phyloP scores from a whole-genome alignment of 139 green algal species.

The Auxenochlorella protothecoides region DNA sequence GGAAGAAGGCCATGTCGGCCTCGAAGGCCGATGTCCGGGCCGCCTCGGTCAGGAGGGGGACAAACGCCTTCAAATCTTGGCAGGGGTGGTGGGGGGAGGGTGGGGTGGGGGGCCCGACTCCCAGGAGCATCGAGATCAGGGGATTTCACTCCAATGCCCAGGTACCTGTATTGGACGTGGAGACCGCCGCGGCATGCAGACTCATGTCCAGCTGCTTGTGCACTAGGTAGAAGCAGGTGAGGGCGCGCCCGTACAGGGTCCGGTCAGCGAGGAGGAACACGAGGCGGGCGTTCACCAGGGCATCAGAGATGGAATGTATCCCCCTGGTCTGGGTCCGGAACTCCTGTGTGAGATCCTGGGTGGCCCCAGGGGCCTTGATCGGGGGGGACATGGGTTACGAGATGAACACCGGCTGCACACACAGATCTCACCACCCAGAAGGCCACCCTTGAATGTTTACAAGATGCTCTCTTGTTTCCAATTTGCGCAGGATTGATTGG shows the following conservation, averaged over 20 bases:
- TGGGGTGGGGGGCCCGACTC: background rate
- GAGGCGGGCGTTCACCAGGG: background rate
- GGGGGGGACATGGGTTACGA: too few relatives aligned
- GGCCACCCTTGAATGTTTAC: too few relatives aligned
- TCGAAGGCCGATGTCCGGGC: background rate
- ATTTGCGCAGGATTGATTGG: too few relatives aligned
- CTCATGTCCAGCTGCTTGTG: constrained; percentile 5
- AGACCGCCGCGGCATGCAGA: background rate
- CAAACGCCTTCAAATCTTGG: background rate
- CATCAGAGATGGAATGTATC: background rate
- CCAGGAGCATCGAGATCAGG: background rate
- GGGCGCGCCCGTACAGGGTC: background rate
- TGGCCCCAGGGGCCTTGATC: background rate
- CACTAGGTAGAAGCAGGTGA: constrained; percentile 8
- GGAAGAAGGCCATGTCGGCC: constrained; percentile 7
- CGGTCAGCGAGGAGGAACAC: background rate
- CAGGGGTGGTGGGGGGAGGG: background rate
- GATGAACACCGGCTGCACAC: too few relatives aligned
- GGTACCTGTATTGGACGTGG: background rate
- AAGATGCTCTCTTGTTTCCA: too few relatives aligned
- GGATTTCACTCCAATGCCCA: background rate
- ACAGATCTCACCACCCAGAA: too few relatives aligned
- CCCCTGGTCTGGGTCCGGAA: background rate
- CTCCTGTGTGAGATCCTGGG: background rate
- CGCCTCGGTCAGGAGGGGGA: background rate